Conservation (phyloP, 495 filamentous ascomycete species). For the Talaromyces ruber region DNA sequence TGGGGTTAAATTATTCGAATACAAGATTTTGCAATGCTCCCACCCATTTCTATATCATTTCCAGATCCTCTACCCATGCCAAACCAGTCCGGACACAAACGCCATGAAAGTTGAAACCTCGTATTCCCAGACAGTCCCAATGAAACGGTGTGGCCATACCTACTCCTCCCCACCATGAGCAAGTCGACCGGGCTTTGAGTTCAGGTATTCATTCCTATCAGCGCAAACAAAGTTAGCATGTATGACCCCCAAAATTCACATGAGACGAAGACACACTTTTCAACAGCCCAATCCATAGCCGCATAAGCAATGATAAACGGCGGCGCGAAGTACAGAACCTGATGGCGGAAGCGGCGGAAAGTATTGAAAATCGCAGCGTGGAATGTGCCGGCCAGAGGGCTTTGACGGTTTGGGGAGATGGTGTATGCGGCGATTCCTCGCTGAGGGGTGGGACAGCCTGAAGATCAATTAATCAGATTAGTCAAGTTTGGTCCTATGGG, state of each 20-base stretch:
- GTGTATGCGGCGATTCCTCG: constrained; percentile 55
- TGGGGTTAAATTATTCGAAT: background rate
- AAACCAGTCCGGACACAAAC: background rate
- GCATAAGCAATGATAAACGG: constrained; percentile 68
- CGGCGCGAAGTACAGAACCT: constrained; percentile 77
- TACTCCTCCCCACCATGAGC: constrained; percentile 31
- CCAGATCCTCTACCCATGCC: background rate
- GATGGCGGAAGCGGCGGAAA: constrained; percentile 48
- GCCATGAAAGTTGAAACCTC: background rate
- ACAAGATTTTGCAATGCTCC: background rate
- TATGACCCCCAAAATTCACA: background rate
- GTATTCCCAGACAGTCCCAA: background rate
- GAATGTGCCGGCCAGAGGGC: constrained; percentile 51
- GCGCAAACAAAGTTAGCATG: background rate
- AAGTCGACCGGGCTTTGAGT: constrained; percentile 79
- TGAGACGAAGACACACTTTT: constrained; percentile 48
- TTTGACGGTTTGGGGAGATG: constrained; percentile 56
- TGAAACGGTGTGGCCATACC: constrained; percentile 10
- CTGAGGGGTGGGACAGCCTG: constrained; percentile 46
- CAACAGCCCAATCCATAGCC: constrained; percentile 76
- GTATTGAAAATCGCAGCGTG: constrained; percentile 58
- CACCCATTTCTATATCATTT: background rate
- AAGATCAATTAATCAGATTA: background rate
- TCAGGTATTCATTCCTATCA: constrained; percentile 78
- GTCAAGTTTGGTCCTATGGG: too few species aligned